Evolutionary conservation across 2,329 filamentous ascomycete species (phyloP), one percentile per base, ranked within the genome.

Genomic region (Penicillium expansum): DNA sequence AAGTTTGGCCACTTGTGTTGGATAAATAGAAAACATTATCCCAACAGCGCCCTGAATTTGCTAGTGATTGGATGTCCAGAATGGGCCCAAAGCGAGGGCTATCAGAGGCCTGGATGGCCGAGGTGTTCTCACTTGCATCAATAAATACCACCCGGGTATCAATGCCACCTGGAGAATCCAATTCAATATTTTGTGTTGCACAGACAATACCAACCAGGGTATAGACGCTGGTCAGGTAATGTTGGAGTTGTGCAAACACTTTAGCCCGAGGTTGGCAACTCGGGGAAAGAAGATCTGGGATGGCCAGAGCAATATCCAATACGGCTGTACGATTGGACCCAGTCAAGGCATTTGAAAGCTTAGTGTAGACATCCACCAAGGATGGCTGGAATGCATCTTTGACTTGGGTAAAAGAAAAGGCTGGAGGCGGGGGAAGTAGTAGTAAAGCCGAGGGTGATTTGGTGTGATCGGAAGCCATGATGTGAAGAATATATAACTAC

Each of bases 141-240:
- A 96, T 76, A 32, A 95, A 80, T 29, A 96, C 68, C 16, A 96
- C 77, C 5, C 91, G 85, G 1, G 85, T 82, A 74, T 97, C 91
- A 16, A 96, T 83, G 24, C 90, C 88, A 44, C 86, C 86, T 0
- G 85, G 81, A 35, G 85, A 84, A 77, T 83, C 79, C 74, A 90
- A 71, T 73, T 90, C 76, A 72, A 87, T 76, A 77, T 77, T 78
- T 47, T 84, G 78, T 62, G 85, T 81, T 13, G 86, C 84, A 60
- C 88, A 91, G n/a, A 91, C 79, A 44, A 86, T 77, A 33, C 88
- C 88, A 55, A 94, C 79, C 48, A 97, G 81, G 66, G 86, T 86
- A 79, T 97, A 97, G 24, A 95, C 71, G 27, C 84, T 83, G 3
- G 89, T 89, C 22, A 97, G 76, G 5, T 93, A 79, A n/a, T 82